These are phyloP conservation scores for Apiospora koreana DNA, from an alignment of 2,329 filamentous ascomycete species.

Conservation along the genomic window DNA sequence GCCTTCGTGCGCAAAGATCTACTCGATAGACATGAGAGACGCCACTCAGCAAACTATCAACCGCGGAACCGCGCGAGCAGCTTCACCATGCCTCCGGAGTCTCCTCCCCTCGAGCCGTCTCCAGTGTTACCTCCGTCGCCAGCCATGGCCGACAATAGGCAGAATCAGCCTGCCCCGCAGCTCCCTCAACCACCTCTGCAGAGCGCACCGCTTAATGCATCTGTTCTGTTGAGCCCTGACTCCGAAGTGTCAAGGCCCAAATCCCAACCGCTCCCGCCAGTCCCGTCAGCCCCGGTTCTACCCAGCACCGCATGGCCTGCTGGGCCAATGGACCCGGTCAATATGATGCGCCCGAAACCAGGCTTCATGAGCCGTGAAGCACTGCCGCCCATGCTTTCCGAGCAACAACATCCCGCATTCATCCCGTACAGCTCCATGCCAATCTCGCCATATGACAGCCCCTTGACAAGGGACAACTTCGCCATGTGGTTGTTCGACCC, in stretches of 20 bases:
- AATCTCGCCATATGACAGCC: slow-evolving; percentile 35
- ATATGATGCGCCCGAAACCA: slow-evolving; percentile 39
- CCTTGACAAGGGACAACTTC: slow-evolving; percentile 45
- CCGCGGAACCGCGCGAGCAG: slow-evolving; percentile 53
- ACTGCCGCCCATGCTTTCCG: slow-evolving; percentile 17
- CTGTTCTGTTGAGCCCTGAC: slow-evolving; percentile 20
- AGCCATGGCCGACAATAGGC: slow-evolving; percentile 20
- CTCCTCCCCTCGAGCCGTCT: background rate
- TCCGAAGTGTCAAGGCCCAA: slow-evolving; percentile 26
- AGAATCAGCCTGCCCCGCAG: slow-evolving; percentile 17
- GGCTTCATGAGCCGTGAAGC: slow-evolving; percentile 35
- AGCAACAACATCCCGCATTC: slow-evolving; percentile 24
- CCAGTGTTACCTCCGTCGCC: background rate
- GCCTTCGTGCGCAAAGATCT: slow-evolving; percentile 80
- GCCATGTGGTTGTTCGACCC: slow-evolving; percentile 53
- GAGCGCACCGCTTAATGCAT: slow-evolving; percentile 9
- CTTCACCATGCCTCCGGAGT: slow-evolving; percentile 34
- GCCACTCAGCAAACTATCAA: slow-evolving; percentile 58
- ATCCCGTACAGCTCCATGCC: slow-evolving; percentile 29
- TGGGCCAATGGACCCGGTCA: slow-evolving; percentile 37
- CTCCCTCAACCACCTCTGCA: background rate
- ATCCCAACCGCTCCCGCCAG: slow-evolving; percentile 24
- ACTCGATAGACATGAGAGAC: slow-evolving; percentile 67
- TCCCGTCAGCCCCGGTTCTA: background rate
- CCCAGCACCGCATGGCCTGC: background rate